Evolutionary conservation across 352 stramenopile species (phyloP), one percentile per base, ranked within the genome.

Genomic region (Phytophthora pistaciae): DNA sequence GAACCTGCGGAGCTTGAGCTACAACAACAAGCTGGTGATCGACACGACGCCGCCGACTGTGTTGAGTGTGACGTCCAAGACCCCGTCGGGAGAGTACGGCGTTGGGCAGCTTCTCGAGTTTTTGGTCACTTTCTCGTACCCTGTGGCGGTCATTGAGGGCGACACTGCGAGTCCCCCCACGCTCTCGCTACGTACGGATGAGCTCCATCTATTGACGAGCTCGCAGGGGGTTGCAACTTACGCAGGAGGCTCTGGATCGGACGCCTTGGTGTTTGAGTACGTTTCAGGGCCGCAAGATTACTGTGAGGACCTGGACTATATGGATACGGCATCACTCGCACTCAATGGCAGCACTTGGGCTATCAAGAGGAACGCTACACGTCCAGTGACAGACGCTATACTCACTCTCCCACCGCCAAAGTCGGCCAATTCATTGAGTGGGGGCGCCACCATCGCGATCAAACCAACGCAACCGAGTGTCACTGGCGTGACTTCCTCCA

Each of bases 271-370:
- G 3, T 93, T 95, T 55, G 66, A 79, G 65, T 95, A 92, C 60
- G 87, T 69, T 1, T 70, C 82, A 9, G 70, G 25, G 0, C 73
- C 81, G 13, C 66, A 71, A 8, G 90, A 96, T 58, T 91, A 88
- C 56, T 89, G 85, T 29, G 70, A 85, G 3, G 49, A 62, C 0
- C 68, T 96, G 0, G 90, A 94, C n/a, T 96, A 96, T 56, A 75
- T 87, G 27, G 64, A 77, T 7, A 23, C 68, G 0, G 68, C 76
- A 21, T 90, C 87, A 7, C 59, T 95, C 10, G 57, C 58, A 3
- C 52, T 93, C 0, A 75, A 84, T 7, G 63, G 63, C 2, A 61
- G 21, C 1, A 66, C 36, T 9, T 75, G 74, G 25, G 52, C 20
- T 0, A 87, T 94, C 33, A 83, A 74, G 9, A 68, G 85, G 29